Evolutionary conservation across 2,329 filamentous ascomycete genomes (phyloP).

Genomic region (Epichloe glyceriae): DNA sequence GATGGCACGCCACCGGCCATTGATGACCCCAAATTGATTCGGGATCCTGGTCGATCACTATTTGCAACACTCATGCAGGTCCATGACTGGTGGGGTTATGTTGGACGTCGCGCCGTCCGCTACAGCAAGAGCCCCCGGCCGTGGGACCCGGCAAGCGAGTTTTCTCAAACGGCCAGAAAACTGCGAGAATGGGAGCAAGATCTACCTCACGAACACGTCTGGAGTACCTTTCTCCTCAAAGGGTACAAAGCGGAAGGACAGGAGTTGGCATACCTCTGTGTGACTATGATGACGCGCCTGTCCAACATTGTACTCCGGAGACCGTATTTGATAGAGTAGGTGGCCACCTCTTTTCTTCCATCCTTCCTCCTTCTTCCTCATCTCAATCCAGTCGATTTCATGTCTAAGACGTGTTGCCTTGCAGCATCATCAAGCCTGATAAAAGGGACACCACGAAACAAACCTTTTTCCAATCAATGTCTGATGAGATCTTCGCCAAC

Average conservation of each 20-base stretch:
- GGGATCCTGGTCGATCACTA: constrained; percentile 32
- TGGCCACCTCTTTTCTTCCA: constrained; percentile 10
- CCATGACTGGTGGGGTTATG: constrained; percentile 40
- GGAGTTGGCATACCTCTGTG: constrained; percentile 40
- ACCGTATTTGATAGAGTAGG: constrained; percentile 37
- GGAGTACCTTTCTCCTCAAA: constrained; percentile 28
- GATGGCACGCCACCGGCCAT: constrained; percentile 38
- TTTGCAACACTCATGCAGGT: constrained; percentile 44
- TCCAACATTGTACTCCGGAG: constrained; percentile 44
- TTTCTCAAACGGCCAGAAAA: constrained; percentile 27
- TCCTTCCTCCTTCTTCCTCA: not conserved
- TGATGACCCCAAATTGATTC: constrained; percentile 29
- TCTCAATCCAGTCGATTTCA: not conserved
- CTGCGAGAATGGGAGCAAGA: constrained; percentile 35
- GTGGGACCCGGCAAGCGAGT: constrained; percentile 35
- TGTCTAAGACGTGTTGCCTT: not conserved
- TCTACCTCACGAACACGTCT: constrained; percentile 34
- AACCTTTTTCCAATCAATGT: constrained; percentile 30
- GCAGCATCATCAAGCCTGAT: constrained; percentile 30
- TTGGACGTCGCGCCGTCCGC: constrained; percentile 34
- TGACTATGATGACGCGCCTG: constrained; percentile 41
- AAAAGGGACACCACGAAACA: constrained; percentile 23
- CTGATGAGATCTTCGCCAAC: constrained; percentile 34
- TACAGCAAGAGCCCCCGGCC: constrained; percentile 30
- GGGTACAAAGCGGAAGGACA: constrained; percentile 34